These are phyloP conservation scores for Trichoderma semiorbis DNA, from an alignment of 2,329 filamentous ascomycete genomes.

Conservation along the genomic window DNA sequence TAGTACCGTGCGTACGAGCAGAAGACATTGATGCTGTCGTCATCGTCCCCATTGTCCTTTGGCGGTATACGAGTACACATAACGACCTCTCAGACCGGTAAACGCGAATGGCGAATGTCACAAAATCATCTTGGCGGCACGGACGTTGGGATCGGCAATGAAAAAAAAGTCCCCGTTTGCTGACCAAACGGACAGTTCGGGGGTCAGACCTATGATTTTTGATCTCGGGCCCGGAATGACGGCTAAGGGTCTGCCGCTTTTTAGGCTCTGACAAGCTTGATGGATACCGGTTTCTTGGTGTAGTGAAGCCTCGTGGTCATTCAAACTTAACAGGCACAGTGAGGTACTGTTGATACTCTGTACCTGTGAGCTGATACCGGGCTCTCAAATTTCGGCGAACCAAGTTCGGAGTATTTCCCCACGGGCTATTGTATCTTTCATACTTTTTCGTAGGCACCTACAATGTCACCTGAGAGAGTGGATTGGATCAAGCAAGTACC, in stretches of 20 bases:
- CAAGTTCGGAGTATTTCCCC: background rate
- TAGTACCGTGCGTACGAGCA: background rate
- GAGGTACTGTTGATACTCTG: too few species aligned
- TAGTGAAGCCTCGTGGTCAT: background rate
- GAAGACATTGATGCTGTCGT: background rate
- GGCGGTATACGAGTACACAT: background rate
- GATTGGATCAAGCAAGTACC: background rate
- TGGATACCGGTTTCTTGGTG: background rate
- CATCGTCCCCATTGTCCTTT: background rate
- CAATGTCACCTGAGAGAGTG: background rate
- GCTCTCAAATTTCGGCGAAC: background rate
- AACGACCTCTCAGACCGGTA: background rate
- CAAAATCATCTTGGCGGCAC: background rate
- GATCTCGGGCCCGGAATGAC: background rate
- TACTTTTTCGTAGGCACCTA: background rate
- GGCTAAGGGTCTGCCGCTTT: background rate
- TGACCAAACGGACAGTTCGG: slow-evolving; percentile 1
- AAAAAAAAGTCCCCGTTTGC: background rate
- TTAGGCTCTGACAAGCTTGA: background rate
- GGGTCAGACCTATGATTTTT: background rate
- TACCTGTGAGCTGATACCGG: background rate
- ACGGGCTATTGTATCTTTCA: background rate
- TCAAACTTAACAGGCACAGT: background rate
- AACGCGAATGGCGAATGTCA: background rate
- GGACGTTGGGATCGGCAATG: slow-evolving; percentile 3